Evolutionary conservation across 495 filamentous ascomycete genomes (phyloP).

Genomic region (Hyaloscypha finlandica): DNA sequence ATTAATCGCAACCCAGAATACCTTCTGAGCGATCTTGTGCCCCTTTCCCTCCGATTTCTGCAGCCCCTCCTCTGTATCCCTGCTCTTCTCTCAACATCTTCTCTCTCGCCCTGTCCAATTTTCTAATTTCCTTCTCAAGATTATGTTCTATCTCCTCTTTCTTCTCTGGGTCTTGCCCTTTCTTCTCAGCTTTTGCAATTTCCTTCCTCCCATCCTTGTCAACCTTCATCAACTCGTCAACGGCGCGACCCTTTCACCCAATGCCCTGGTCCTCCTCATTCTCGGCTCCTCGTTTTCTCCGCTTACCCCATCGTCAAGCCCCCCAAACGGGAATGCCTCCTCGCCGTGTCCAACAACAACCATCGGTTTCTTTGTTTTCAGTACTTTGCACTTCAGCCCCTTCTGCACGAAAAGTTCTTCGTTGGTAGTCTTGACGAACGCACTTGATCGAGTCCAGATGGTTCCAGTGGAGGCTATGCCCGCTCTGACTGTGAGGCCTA

Average conservation of each 20-base stretch:
- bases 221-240: not conserved
- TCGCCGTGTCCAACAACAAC: slow-evolving; percentile 8
- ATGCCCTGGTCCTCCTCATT: not conserved
- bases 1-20: slow-evolving; percentile 23
- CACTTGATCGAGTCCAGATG: no score
- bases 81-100: slow-evolving; percentile 21
- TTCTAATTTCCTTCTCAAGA: not conserved
- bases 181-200: slow-evolving; percentile 9
- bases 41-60: slow-evolving; percentile 25
- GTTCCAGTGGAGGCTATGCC: no score
- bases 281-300: not conserved
- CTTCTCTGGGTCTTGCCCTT: slow-evolving; percentile 22
- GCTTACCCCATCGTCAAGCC: slow-evolving; percentile 2
- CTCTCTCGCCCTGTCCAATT: not conserved
- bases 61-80: slow-evolving; percentile 31
- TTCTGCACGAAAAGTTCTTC: not conserved
- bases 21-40: slow-evolving; percentile 9
- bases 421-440: no score
- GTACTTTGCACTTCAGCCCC: slow-evolving; percentile 10
- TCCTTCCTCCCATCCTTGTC: slow-evolving; percentile 13
- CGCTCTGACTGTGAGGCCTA: not conserved
- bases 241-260: not conserved
- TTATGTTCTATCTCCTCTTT: not conserved
- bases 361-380: slow-evolving; percentile 19
- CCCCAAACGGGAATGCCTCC: not conserved